Evolutionary conservation across 1,139 yeast genomes (phyloP), one percentile per base, ranked within the genome.

Genomic region (Sugiyamaella pinicola): DNA sequence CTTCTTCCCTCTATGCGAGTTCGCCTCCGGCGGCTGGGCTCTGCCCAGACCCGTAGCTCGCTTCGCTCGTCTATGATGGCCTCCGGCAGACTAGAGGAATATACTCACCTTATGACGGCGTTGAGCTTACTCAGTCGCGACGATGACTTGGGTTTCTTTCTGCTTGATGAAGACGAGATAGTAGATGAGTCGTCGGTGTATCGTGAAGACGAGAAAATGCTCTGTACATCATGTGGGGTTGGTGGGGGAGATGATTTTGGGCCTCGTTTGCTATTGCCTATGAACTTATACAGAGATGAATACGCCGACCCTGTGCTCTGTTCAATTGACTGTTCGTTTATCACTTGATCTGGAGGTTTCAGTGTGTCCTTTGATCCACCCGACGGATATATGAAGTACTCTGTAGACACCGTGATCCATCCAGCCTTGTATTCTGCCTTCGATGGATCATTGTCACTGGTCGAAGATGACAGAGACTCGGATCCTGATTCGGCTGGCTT

Each of bases 391-490:
- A 72, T 74, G 56, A 80, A 80, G 61, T 85, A 88, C 61, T 87
- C 93, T 56, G 83, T 83, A 0, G 96, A 87, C 8, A 90, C 89
- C 2, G 86, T 82, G 3, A 91, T 70, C 95, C 96, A 89, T 1
- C 96, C 96, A 10, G 82, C 71, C 64, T 80, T 83, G 61, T 75
- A 80, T 0, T 89, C 79, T 34, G 83, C 82, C 17, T 37, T 22
- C 3, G n/a, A 8, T n/a, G 24, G 33, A 21, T 9, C 47, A 18
- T 2, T 40, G 10, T 15, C 35, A 17, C 37, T 7, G 37, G 7
- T n/a, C 7, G 37, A 33, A 33, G 7, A n/a, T n/a, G n/a, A n/a
- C n/a, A n/a, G n/a, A n/a, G n/a, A n/a, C n/a, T n/a, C n/a, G 41
- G 13, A 10, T 3, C 15, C 41, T 12, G 13, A 19, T 3, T 12